phyloP scores from a whole-genome alignment of 2,329 filamentous ascomycete species.

The Xylariaceae sp. region DNA sequence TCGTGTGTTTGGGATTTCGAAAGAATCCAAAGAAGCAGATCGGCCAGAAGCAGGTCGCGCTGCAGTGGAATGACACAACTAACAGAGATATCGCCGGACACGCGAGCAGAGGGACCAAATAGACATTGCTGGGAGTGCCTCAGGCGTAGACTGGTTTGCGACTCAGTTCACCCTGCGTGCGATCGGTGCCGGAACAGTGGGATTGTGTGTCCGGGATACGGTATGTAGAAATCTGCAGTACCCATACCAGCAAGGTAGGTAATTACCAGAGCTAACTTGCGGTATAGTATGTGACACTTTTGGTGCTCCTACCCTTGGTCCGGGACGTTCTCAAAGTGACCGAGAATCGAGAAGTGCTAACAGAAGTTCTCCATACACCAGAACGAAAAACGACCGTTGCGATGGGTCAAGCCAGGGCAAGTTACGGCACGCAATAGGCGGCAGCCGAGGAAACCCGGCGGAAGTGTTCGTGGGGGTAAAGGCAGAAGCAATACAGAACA shows the following conservation, averaged over 20 bases:
- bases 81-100: not conserved
- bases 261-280: no score
- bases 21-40: no score
- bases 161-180: conserved; percentile 36
- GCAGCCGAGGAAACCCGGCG: not conserved
- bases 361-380: no score
- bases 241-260: no score
- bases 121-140: conserved; percentile 43
- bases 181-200: conserved; percentile 34
- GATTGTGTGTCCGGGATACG: conserved; percentile 40
- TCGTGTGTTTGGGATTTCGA: no score
- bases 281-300: no score
- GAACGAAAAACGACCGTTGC: conserved; percentile 36
- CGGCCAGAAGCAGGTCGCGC: not conserved
- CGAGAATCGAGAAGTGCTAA: no score
- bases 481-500: not conserved
- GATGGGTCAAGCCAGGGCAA: conserved; percentile 39
- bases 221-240: no score
- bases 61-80: not conserved
- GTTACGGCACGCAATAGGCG: conserved; percentile 30
- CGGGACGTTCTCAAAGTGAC: no score
- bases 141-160: conserved; percentile 40
- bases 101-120: not conserved
- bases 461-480: not conserved
- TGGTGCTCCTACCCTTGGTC: no score